Evolutionary conservation across 495 filamentous ascomycete genomes (phyloP).

Genomic region (Annulohypoxylon nitens): DNA sequence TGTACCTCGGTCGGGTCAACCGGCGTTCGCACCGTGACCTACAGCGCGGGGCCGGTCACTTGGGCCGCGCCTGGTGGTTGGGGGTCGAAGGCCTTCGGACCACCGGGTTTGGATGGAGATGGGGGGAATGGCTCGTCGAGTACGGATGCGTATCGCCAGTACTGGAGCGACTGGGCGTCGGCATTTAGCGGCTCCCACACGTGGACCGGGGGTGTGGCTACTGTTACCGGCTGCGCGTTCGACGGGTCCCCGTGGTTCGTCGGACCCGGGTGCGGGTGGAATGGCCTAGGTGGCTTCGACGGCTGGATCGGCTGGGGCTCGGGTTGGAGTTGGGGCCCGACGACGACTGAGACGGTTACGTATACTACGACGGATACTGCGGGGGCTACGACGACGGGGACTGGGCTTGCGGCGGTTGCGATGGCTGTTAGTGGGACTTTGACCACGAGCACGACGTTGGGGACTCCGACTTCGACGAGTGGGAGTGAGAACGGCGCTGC

Average conservation of each 20-base stretch:
- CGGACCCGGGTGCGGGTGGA: constrained; percentile 59
- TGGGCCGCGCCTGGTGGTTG: constrained; percentile 52
- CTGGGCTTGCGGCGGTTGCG: constrained; percentile 56
- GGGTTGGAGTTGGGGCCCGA: constrained; percentile 57
- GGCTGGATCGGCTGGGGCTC: constrained; percentile 63
- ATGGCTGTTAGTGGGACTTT: constrained; percentile 56
- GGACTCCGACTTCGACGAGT: constrained; percentile 37
- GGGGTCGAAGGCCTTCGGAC: constrained; percentile 28
- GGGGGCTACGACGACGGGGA: constrained; percentile 53
- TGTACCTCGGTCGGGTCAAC: constrained; percentile 58
- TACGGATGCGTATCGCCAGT: constrained; percentile 41
- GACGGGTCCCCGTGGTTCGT: constrained; percentile 62
- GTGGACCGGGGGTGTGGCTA: constrained; percentile 61
- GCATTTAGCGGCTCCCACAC: constrained; percentile 50
- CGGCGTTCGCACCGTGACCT: constrained; percentile 57
- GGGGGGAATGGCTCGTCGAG: background rate
- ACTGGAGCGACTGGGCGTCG: constrained; percentile 53
- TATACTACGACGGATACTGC: constrained; percentile 55
- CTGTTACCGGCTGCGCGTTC: constrained; percentile 63
- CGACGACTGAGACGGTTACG: constrained; percentile 54
- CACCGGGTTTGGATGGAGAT: background rate
- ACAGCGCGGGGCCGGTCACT: constrained; percentile 56
- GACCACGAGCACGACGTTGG: constrained; percentile 52
- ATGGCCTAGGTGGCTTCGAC: constrained; percentile 52
- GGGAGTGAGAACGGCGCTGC: constrained; percentile 33